Percentiles rank a stretch among this genome's conserved stretches.
phyloP scores from a whole-genome alignment of 129 eudicot genomes.

The Gnaphalium uliginosum region DNA sequence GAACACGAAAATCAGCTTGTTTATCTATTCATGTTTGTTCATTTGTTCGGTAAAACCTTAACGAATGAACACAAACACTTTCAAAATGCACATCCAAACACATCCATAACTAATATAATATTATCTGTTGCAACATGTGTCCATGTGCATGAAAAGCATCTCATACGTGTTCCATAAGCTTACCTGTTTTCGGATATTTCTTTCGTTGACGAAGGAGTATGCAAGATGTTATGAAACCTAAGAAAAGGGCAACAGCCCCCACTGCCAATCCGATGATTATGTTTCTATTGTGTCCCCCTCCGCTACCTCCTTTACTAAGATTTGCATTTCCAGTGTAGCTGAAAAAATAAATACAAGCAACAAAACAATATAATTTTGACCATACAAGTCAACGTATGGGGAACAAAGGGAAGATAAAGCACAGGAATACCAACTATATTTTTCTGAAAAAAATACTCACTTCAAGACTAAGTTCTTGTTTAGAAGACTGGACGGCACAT shows the following conservation, averaged over 20 bases:
- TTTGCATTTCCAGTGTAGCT: constrained; percentile 74
- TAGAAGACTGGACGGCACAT: constrained; percentile 65
- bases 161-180: constrained; percentile 10
- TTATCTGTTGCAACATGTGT: background rate
- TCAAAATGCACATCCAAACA: constrained; percentile 1
- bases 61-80: background rate
- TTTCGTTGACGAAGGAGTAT: constrained; percentile 56
- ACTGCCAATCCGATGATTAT: constrained; percentile 69
- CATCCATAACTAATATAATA: background rate
- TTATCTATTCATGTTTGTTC: background rate
- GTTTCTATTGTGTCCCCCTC: constrained; percentile 49
- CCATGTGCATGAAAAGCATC: constrained; percentile 6
- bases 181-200: constrained; percentile 52
- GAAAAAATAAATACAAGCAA: constrained; percentile 11
- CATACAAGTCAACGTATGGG: background rate
- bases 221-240: constrained; percentile 75
- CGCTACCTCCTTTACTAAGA: constrained; percentile 55
- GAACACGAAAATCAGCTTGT: background rate
- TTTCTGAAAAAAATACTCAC: constrained; percentile 47
- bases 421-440: constrained; percentile 18
- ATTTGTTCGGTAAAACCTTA: background rate
- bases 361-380: background rate
- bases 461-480: constrained; percentile 57
- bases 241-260: constrained; percentile 72
- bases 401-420: background rate